These are phyloP conservation scores for Lathyrus oleraceus DNA, from an alignment of 306 rosid species.

Conservation along the genomic window DNA sequence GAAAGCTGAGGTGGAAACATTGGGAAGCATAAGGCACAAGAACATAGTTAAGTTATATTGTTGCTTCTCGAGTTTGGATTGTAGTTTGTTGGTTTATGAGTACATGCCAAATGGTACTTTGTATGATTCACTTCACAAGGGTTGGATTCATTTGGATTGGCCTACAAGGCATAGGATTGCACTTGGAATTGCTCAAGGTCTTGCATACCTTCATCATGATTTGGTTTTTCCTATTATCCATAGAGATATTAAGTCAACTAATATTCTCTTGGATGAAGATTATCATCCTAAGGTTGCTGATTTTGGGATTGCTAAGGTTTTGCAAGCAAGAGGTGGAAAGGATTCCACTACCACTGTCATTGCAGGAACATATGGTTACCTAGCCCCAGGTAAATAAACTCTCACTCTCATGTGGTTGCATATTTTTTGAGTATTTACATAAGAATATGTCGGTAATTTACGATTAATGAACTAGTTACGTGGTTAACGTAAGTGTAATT, in stretches of 20 bases:
- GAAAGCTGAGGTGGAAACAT: slow-evolving; percentile 88
- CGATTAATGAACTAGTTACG: neutral
- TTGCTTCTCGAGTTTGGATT: slow-evolving; percentile 74
- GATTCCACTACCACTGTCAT: slow-evolving; percentile 86
- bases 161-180: slow-evolving; percentile 83
- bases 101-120: slow-evolving; percentile 91
- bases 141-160: slow-evolving; percentile 80
- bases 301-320: slow-evolving; percentile 94
- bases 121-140: slow-evolving; percentile 90
- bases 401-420: neutral
- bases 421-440: no score
- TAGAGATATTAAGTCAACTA: slow-evolving; percentile 86
- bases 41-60: slow-evolving; percentile 87
- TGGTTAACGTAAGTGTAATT: neutral
- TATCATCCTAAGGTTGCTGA: slow-evolving; percentile 93
- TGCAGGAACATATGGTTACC: slow-evolving; percentile 92
- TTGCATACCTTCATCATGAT: slow-evolving; percentile 96
- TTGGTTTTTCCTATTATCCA: slow-evolving; percentile 77
- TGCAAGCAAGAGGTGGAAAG: slow-evolving; percentile 84
- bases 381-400: slow-evolving; percentile 78
- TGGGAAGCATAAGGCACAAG: slow-evolving; percentile 89
- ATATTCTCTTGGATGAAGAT: slow-evolving; percentile 79
- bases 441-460: neutral
- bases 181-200: slow-evolving; percentile 81
- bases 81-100: slow-evolving; percentile 82